phyloP scores from a whole-genome alignment of 805 yeast species.

The Limtongia smithiae region DNA sequence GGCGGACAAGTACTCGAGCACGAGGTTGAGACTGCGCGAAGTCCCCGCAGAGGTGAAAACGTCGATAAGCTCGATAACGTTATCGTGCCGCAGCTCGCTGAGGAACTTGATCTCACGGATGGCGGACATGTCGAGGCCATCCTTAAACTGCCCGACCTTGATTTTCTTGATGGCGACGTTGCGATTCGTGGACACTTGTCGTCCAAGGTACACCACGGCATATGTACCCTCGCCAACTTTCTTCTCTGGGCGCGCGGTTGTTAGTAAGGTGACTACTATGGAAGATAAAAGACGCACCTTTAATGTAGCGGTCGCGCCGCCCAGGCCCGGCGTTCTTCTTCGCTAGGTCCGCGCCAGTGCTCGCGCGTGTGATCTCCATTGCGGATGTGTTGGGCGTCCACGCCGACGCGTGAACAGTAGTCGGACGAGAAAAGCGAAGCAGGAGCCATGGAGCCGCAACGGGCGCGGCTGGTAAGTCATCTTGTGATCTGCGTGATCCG shows the following conservation, averaged over 20 bases:
- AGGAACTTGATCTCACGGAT: slow-evolving; percentile 86
- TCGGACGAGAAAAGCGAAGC: no score
- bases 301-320: slow-evolving; percentile 15
- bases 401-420: no score
- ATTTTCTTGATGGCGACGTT: slow-evolving; percentile 91
- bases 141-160: slow-evolving; percentile 89
- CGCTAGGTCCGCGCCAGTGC: not conserved
- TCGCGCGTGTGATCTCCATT: not conserved
- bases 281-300: slow-evolving; percentile 2
- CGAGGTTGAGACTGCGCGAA: slow-evolving; percentile 62
- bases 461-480: no score
- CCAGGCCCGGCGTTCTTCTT: slow-evolving; percentile 1
- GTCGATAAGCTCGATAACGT: slow-evolving; percentile 83
- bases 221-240: slow-evolving; percentile 99
- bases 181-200: slow-evolving; percentile 44
- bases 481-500: no score
- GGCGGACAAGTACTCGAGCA: slow-evolving; percentile 87
- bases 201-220: slow-evolving; percentile 73
- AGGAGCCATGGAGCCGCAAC: no score
- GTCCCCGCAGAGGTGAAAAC: slow-evolving; percentile 57
- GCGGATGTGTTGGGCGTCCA: no score
- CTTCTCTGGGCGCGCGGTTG: slow-evolving; percentile 45
- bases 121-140: slow-evolving; percentile 97
- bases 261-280: not conserved
- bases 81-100: slow-evolving; percentile 72